Evolutionary conservation across 148 eudicot genomes (phyloP), one percentile per base, ranked within the genome.

Genomic region (Chenopodium formosanum): DNA sequence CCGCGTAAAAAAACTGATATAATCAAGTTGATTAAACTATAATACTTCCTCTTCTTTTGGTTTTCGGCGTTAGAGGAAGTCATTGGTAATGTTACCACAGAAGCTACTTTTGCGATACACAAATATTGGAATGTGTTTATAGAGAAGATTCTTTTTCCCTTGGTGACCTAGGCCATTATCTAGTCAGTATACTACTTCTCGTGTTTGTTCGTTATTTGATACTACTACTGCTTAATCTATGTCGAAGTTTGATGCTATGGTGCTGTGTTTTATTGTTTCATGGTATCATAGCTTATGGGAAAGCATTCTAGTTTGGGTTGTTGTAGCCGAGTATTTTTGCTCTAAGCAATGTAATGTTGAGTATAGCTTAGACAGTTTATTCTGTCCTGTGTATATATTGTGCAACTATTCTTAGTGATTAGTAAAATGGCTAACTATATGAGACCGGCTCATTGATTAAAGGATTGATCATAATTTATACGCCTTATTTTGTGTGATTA

Each of bases 91-190:
- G 60, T 40, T 40, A 67, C 70, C 69, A 31, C 76, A 65, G 64
- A 73, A 50, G 83, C 20, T 66, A n/a, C 29, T 31, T 68, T 17
- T 62, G 53, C 34, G 19, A 63, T 64, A 70, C 52, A 23, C 52
- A 23, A 48, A 27, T 29, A 64, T 50, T 52, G 63, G 63, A 48
- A 84, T 63, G 44, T 84, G 83, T 63, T 73, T 73, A 70, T 76
- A 84, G 73, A 70, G 52, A 19, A 44, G 82, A 66, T 80, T 60
- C 44, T 47, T 72, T 77, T 68, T 44, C 66, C 65, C 47, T 47
- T 75, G 77, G 68, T 66, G 31, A 50, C 79, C 53, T 76, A 76
- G 75, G 77, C 34, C 37, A 63, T 63, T 73, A 9, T 70, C 32
- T 22, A 10, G 53, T 50, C 53, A 50, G 14, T 50, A 12, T 17